A percentile compares a stretch with the other conserved stretches of the same genome.
phyloP scores from a whole-genome alignment of 352 stramenopile species.

The Vaucheria bursata region DNA sequence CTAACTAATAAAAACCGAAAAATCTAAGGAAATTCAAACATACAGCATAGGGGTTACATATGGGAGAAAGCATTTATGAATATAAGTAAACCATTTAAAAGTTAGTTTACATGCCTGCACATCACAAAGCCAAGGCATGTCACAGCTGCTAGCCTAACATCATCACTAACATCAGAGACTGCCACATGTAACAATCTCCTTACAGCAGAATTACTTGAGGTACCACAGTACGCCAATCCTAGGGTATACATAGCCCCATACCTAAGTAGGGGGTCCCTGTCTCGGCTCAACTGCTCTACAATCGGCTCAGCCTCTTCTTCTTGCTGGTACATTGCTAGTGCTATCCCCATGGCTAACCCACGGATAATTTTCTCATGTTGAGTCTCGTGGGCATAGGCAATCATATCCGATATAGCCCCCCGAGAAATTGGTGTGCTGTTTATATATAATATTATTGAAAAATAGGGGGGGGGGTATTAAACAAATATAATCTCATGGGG shows the following conservation, averaged over 20 bases:
- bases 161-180: slow-evolving; percentile 95
- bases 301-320: slow-evolving; percentile 88
- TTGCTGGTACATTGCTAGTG: slow-evolving; percentile 94
- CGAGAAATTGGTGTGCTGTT: slow-evolving; percentile 51
- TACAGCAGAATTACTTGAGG: slow-evolving; percentile 91
- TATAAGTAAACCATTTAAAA: slow-evolving; percentile 81
- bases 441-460: too few species aligned
- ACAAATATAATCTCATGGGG: too few species aligned
- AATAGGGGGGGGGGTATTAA: too few species aligned
- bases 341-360: slow-evolving; percentile 90
- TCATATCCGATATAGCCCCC: slow-evolving; percentile 72
- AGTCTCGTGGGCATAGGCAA: slow-evolving; percentile 94
- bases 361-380: slow-evolving; percentile 99
- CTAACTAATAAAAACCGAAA: too few species aligned
- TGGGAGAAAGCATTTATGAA: too few species aligned
- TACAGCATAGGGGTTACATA: too few species aligned
- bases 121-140: slow-evolving; percentile 94
- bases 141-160: slow-evolving; percentile 94
- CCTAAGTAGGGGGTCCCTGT: slow-evolving; percentile 94
- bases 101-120: slow-evolving; percentile 92
- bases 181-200: slow-evolving; percentile 92
- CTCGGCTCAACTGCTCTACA: slow-evolving; percentile 91
- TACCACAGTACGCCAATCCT: slow-evolving; percentile 92
- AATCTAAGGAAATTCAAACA: too few species aligned
- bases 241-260: slow-evolving; percentile 96